Base-by-base conservation (phyloP, 1,284 basidiomycete genomes). In the Sporisorium exsertum region DNA sequence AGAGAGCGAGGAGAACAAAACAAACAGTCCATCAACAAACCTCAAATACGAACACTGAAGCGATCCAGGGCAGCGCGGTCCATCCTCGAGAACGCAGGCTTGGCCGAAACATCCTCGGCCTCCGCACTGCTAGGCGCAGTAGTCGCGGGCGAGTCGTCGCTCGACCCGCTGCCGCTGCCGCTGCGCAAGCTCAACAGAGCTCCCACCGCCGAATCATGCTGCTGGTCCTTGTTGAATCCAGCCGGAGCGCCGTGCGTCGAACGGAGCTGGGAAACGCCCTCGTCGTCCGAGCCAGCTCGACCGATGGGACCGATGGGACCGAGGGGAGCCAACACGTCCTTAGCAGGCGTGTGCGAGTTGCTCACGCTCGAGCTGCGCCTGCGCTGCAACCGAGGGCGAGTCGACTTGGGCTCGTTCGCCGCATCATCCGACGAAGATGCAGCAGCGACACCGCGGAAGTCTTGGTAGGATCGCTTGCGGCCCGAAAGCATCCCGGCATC, bases 141-240 rank as follows among this genome's bases (percentile, higher is more conserved):
- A 2, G 66, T 68, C 2, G 70, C 4, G 1, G 70, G 58, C n/a
- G 58, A 46, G 40, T 68, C 69, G 43, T 77, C 74, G 53, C 65
- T 67, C 10, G 59, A 68, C 5, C 72, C 72, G 8, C 56, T 67
- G 8, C 72, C 72, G 12, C 56, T 67, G 26, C 72, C 63, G 56
- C 64, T 68, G n/a, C 76, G 67, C 35, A 78, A 35, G 56, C 72
- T 74, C 18, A 78, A 53, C 43, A 78, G 53, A 0, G 76, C 76
- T 9, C 76, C 76, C 2, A 78, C 72, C 1, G 72, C 76, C n/a
- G 70, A 72, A 33, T 70, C 70, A 40, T 65, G 61, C 60, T 67
- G 72, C 50, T 43, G 40, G 40, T 77, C 70, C 42, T 59, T 68
- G 46, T 58, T 68, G 47, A 62, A 35, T 2, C 50, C 65, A 2